Conservation (phyloP, 78 protist species). For the Goniomonas avonlea region DNA sequence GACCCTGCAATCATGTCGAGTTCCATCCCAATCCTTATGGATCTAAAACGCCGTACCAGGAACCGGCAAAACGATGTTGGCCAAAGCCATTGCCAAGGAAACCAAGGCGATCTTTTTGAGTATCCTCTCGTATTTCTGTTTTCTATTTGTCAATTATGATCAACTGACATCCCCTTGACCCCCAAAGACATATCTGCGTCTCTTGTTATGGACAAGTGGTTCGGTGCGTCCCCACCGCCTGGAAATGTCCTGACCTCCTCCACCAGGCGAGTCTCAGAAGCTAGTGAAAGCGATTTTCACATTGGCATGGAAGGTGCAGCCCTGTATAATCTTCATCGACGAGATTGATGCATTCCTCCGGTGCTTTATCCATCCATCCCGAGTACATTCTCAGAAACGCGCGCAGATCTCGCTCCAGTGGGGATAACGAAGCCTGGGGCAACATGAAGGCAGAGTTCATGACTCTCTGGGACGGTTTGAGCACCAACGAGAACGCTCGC, state of each 20-base stretch:
- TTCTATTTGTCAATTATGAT: no score
- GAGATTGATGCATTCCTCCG: constrained; percentile 19
- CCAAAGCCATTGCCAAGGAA: constrained; percentile 2
- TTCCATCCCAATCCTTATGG: no score
- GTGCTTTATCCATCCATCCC: no score
- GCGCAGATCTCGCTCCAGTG: background rate
- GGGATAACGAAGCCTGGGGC: background rate
- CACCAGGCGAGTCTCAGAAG: constrained; percentile 18
- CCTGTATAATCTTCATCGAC: background rate
- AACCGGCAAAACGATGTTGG: constrained; percentile 17
- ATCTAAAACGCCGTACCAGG: no score
- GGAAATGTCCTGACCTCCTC: no score
- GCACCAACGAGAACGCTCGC: background rate
- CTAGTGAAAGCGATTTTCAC: background rate
- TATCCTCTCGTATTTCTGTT: no score
- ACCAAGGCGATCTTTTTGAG: background rate
- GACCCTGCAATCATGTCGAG: background rate
- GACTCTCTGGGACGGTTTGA: background rate
- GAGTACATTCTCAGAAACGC: no score
- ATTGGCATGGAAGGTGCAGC: constrained; percentile 15
- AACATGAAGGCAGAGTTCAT: constrained; percentile 7
- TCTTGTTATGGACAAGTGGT: no score
- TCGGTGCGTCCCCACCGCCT: no score
- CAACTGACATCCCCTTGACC: no score
- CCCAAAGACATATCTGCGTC: no score